A percentile compares a stretch with the other conserved stretches of the same genome.
These are phyloP conservation scores for Aspergillus haitiensis DNA, from an alignment of 495 filamentous ascomycete genomes.

Conservation along the genomic window DNA sequence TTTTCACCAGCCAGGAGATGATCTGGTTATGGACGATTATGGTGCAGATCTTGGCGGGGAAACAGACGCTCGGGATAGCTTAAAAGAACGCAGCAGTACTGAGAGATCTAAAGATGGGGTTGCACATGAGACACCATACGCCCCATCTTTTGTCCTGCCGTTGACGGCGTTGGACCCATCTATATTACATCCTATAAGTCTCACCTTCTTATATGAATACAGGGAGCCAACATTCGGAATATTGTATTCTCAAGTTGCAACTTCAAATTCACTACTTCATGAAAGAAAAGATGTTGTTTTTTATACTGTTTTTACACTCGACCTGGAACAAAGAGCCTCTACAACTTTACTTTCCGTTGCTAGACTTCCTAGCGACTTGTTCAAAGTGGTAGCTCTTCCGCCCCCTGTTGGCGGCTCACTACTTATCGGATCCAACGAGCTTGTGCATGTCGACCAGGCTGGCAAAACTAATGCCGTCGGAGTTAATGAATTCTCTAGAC, in stretches of 20 bases:
- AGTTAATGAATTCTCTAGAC: constrained; percentile 86
- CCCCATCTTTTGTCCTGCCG: constrained; percentile 86
- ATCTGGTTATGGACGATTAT: constrained; percentile 87
- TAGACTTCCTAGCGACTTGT: constrained; percentile 86
- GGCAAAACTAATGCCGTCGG: constrained; percentile 91
- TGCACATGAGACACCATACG: constrained; percentile 72
- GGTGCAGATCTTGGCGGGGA: constrained; percentile 72
- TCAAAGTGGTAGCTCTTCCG: constrained; percentile 78
- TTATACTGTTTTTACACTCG: constrained; percentile 93
- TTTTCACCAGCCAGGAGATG: constrained; percentile 80
- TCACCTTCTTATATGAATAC: constrained; percentile 95
- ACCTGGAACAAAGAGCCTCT: constrained; percentile 89
- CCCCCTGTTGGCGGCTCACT: constrained; percentile 85
- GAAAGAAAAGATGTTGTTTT: constrained; percentile 81
- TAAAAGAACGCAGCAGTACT: constrained; percentile 16
- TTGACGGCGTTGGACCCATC: constrained; percentile 83
- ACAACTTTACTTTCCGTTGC: constrained; percentile 86
- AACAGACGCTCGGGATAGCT: constrained; percentile 24
- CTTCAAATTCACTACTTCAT: constrained; percentile 67
- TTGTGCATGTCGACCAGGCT: constrained; percentile 94
- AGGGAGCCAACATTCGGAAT: constrained; percentile 97
- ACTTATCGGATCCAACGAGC: constrained; percentile 81
- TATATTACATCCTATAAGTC: constrained; percentile 81
- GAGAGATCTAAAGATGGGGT: constrained; percentile 53
- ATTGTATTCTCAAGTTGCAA: constrained; percentile 69